Evolutionary conservation across 257 asterid genomes (phyloP), one percentile per base, ranked within the genome.

Genomic region (Solanum gracilifrons): DNA sequence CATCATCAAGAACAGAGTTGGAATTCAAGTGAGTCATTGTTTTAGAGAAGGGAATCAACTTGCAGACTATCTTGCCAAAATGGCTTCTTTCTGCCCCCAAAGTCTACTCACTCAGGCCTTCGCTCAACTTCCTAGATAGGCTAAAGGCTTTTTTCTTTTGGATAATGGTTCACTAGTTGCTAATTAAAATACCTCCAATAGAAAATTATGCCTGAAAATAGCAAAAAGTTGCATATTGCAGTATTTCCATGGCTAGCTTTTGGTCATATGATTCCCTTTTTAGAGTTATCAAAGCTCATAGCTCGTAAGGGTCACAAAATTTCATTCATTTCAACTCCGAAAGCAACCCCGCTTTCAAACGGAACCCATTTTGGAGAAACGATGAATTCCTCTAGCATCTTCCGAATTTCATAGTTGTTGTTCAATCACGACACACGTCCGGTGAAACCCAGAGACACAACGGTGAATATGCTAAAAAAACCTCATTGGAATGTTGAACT

Each of bases 181-280:
- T 37, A 37, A 37, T 37, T 37, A 9, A 37, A 37, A 37, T 8
- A 37, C 43, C 12, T 39, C 0, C 39, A 48, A 48, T 48, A 31
- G 3, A 31, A 31, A 31, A 31, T 2, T 31, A 41, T 41, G 48
- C 13, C 8, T 8, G 62, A 51, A 16, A 51, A 51, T 16, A 10
- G 18, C 48, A 36, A 33, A 33, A 5, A 5, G 36, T 33, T 33
- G 36, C 36, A 33, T 36, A 36, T 36, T 36, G 7, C 9, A 2
- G 85, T 94, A 92, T 90, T 91, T 74, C 95, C 98, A 86, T 93
- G 97, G 96, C 89, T 94, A 1, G 98, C 93, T 77, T 93, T 94
- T 55, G 95, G 96, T 15, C 95, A 92, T 88, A 92, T 94, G 60
- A 88, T 91, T 41, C 97, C 96, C 4, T 92, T 1, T 87, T 35